Base-by-base conservation (phyloP, 2,329 filamentous ascomycete species). In the Tolypocladium paradoxum region DNA sequence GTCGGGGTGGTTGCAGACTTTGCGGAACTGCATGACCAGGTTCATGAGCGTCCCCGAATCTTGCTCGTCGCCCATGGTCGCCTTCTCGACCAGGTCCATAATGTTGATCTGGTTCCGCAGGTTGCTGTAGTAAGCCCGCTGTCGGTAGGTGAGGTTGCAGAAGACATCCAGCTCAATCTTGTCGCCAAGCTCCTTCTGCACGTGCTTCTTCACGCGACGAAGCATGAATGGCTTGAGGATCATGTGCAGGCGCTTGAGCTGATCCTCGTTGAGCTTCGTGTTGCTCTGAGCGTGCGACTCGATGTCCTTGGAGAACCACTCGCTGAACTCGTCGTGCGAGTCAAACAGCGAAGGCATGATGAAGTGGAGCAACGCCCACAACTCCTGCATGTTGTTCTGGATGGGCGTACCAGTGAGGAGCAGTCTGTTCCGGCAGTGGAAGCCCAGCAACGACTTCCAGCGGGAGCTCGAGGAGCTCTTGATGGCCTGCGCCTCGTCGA, bases 301-400 rank as follows among this genome's bases (percentile, higher is more conserved):
- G 57, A 99, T 99, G 61, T 93, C 89, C 72, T 93, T 93, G 52
- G 88, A 92, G 68, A 95, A 95, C 89, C 89, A 95, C 62, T 93
- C 89, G 72, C 87, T 92, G 65, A 95, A 95, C 64, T 93, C 89
- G 65, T 95, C 89, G 70, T 93, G 89, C 0, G 87, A 92, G 69
- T 93, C 93, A 70, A 99, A 99, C 50, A 99, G 78, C 45, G 89
- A 96, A n/a, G 93, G 93, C 93, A 99, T 97, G 74, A 97, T 97
- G 74, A 99, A 99, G 78, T 99, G 93, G 22, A 99, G 78, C 60
- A 99, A 73, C 33, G 93, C 93, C 93, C 93, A 99, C 55, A 99
- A 73, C 71, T 99, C 92, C 71, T 97, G 93, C 93, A 99, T 99
- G 77, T 97, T 99, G 75, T 99, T 99, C 70, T 99, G 93, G 59